A percentile compares a stretch with the other conserved stretches of the same genome.
These are phyloP conservation scores for Aspergillus hortae DNA, from an alignment of 2,329 filamentous ascomycete species.

Conservation along the genomic window DNA sequence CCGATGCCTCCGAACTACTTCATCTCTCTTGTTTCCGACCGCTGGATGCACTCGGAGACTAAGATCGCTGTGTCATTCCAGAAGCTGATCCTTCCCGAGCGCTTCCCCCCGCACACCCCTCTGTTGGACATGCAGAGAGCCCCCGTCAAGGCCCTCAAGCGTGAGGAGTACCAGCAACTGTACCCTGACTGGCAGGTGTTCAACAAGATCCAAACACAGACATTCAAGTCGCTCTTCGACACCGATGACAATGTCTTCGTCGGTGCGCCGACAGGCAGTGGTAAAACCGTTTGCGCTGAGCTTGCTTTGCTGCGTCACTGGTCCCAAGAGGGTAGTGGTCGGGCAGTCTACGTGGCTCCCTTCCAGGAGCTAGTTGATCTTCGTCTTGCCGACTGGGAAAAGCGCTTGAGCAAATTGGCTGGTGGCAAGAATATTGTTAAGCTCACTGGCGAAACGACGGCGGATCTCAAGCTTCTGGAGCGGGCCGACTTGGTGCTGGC, in stretches of 20 bases:
- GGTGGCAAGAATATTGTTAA: constrained; percentile 90
- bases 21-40: constrained; percentile 87
- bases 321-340: constrained; percentile 66
- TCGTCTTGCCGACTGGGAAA: constrained; percentile 78
- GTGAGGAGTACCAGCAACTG: constrained; percentile 72
- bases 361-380: constrained; percentile 90
- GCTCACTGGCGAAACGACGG: constrained; percentile 86
- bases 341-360: constrained; percentile 89
- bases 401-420: constrained; percentile 65
- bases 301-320: constrained; percentile 89
- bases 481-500: constrained; percentile 85
- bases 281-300: constrained; percentile 95
- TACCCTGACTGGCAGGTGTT: constrained; percentile 85
- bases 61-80: constrained; percentile 91
- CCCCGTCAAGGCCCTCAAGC: constrained; percentile 83
- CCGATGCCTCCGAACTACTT: constrained; percentile 99
- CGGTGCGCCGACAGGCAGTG: constrained; percentile 87
- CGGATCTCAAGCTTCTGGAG: constrained; percentile 84
- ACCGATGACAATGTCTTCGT: constrained; percentile 92
- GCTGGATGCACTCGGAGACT: constrained; percentile 98
- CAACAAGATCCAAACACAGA: constrained; percentile 97
- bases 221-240: constrained; percentile 88
- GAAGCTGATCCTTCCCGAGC: constrained; percentile 89
- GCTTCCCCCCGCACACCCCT: constrained; percentile 91
- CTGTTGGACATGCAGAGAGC: constrained; percentile 88